phyloP scores from a whole-genome alignment of 352 stramenopile species.

The Phytophthora multivora region DNA sequence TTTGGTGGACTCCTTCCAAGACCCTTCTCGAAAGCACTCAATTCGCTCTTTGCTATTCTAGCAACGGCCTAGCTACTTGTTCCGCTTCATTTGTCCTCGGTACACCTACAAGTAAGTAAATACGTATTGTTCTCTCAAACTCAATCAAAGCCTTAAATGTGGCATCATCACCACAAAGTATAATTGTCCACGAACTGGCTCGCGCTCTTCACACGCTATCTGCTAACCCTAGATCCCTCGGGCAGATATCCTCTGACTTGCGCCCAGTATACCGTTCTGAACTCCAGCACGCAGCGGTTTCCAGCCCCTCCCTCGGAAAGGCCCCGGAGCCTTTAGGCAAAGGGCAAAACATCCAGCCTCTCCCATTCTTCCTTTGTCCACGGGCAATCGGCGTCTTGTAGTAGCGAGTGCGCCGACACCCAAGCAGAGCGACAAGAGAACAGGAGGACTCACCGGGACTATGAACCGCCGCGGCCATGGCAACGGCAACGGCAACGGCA shows the following conservation, averaged over 20 bases:
- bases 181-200: constrained; percentile 15
- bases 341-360: constrained; percentile 23
- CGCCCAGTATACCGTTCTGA: constrained; percentile 17
- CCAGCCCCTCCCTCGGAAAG: constrained; percentile 22
- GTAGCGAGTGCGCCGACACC: not conserved
- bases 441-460: not conserved
- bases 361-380: constrained; percentile 24
- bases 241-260: constrained; percentile 26
- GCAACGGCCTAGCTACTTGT: too few relatives aligned
- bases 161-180: not conserved
- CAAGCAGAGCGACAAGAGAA: not conserved
- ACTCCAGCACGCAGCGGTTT: constrained; percentile 25
- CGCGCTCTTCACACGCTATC: constrained; percentile 4
- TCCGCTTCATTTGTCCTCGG: too few relatives aligned
- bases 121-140: too few relatives aligned
- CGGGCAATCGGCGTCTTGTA: constrained; percentile 1
- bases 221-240: constrained; percentile 11
- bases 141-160: too few relatives aligned
- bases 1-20: not conserved
- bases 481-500: constrained; percentile 14
- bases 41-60: too few relatives aligned
- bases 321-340: not conserved
- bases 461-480: constrained; percentile 36
- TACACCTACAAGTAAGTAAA: too few relatives aligned
- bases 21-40: too few relatives aligned